Base-by-base conservation (phyloP, 2,329 filamentous ascomycete genomes). In the Sarocladium strictum region DNA sequence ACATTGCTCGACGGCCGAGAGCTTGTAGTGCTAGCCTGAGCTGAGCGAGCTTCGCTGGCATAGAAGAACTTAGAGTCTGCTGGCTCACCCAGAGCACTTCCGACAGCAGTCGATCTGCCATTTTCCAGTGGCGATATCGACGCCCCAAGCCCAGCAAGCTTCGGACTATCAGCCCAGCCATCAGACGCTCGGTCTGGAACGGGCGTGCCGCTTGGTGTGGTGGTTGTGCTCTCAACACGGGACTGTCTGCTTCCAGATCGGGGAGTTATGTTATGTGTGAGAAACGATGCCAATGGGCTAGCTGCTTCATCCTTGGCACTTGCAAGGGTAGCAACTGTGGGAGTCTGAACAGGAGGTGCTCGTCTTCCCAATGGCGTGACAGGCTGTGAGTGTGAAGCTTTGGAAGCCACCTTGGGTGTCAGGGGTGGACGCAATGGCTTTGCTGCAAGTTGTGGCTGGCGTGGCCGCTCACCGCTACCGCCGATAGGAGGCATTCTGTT, bases 1-100 rank as follows among this genome's bases (percentile, higher is more conserved):
- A 26, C 14, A 21, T 40, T 37, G 24, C 19, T 37, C 7, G 19
- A 17, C n/a, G 38, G 50, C 40, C 50, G 50, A 9, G 26, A 33
- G 15, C 27, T 52, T 40, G 32, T 38, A 23, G 50, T n/a, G 19
- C 11, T 49, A 5, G 26, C 62, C 17, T 71, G 72, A 29, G 71
- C 71, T 3, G 26, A 72, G 64, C 52, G 64, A 62, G 80, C 87
- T 61, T 96, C 90, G 67, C 85, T 90, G 26, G 92, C 94, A 67
- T 95, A 92, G 68, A 99, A 97, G 78, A 97, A 97, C 73, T 90
- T 93, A 62, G 63, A 68, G 61, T 65, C 58, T 59, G 60, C 53
- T 56, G 62, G 53, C 19, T 65, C 62, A 53, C 65, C 58, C 53
- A 69, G 35, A 14, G 61, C 56, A 32, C 64, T 64, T 27, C 27